Evolutionary conservation across 805 yeast species (phyloP).

Genomic region (Spathaspora hagerdaliae): DNA sequence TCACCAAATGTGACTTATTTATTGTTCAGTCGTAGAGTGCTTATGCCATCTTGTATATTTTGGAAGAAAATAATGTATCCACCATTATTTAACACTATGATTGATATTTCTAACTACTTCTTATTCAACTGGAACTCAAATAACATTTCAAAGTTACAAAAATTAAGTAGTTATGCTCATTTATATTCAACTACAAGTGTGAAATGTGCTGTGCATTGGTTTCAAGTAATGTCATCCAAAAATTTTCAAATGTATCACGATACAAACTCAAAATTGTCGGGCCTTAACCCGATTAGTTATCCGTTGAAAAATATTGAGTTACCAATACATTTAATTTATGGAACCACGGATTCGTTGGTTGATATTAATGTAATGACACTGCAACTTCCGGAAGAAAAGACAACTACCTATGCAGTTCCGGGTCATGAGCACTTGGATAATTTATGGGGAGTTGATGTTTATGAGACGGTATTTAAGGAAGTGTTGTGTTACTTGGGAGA

Average conservation of each 20-base stretch:
- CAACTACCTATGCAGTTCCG: constrained; percentile 53
- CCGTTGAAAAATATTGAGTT: constrained; percentile 41
- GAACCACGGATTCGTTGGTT: constrained; percentile 77
- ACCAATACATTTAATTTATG: constrained; percentile 79
- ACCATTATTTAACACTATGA: constrained; percentile 64
- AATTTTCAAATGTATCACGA: constrained; percentile 91
- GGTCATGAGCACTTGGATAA: constrained; percentile 89
- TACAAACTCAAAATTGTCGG: constrained; percentile 13
- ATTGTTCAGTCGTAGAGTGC: constrained; percentile 69
- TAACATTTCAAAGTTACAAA: constrained; percentile 72
- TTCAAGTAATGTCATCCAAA: constrained; percentile 75
- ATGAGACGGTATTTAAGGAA: constrained; percentile 27
- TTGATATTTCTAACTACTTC: constrained; percentile 64
- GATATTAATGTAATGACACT: constrained; percentile 72
- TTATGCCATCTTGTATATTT: constrained; percentile 71
- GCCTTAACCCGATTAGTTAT: constrained; percentile 33
- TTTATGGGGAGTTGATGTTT: constrained; percentile 76
- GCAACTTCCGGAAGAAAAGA: constrained; percentile 55
- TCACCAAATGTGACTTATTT: constrained; percentile 69
- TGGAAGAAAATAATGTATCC: constrained; percentile 82
- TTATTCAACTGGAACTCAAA: constrained; percentile 77
- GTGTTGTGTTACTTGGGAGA: constrained; percentile 22
- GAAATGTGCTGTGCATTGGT: constrained; percentile 94
- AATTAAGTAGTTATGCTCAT: constrained; percentile 77
- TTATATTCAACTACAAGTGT: constrained; percentile 89